Evolutionary conservation across 2,329 filamentous ascomycete species (phyloP), one percentile per base, ranked within the genome.

Genomic region (Stylonectria norvegica): DNA sequence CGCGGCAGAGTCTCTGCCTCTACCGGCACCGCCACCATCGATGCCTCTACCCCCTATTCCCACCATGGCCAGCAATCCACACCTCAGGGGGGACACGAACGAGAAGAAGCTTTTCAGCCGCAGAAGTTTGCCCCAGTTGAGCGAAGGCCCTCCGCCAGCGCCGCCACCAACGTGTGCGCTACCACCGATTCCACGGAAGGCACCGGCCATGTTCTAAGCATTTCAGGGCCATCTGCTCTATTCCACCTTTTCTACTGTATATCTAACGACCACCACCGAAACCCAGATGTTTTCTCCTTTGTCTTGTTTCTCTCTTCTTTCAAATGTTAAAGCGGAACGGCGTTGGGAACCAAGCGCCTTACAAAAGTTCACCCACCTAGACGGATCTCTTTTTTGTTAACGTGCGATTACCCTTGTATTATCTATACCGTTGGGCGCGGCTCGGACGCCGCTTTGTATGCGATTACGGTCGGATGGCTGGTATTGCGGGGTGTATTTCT

Each of bases 81-180:
- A 50, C 19, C 44, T 49, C 14, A 49, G 52, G 35, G 38, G 45
- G 1, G 55, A 59, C 5, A 37, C 34, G n/a, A 47, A 40, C 10
- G 43, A 47, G 6, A 61, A 50, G 30, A 45, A 47, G 5, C 35
- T 63, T 16, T 25, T 58, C 18, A 66, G 65, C 37, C 64, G 72
- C 18, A 66, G 69, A 40, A 78, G 75, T 58, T 69, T 77, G 68
- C 69, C 74, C 5, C 71, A 76, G 18, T 61, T 77, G 25, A 61
- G 60, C 1, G 68, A 72, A 10, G 72, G 71, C 1, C 75, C 75
- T 20, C 76, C 76, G 2, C 75, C 70, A 12, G 72, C 67, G 11
- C 76, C 76, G 5, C 76, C 76, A 5, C 76, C 76, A 17, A 77
- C 65, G 9, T 71, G 70, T 48, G 75, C 76, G 11, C 64, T 80